A percentile compares a stretch with the other conserved stretches of the same genome.
These are phyloP conservation scores for Apiospora phragmitis DNA, from an alignment of 2,329 filamentous ascomycete genomes.

Conservation along the genomic window DNA sequence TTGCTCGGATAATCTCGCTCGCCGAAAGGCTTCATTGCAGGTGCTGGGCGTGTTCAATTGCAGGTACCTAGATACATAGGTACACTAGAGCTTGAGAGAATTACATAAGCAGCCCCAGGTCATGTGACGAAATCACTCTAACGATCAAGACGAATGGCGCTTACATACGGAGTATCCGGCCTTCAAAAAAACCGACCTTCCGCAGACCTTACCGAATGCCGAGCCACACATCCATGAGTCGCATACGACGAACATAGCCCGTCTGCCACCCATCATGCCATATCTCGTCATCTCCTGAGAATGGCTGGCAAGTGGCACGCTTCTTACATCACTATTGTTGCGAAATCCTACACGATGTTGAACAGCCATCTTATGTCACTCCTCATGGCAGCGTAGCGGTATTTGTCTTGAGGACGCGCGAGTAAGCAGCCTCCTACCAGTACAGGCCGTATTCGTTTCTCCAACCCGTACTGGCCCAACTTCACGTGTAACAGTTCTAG, in stretches of 20 bases:
- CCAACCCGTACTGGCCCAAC: background rate
- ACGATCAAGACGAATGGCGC: too few species aligned
- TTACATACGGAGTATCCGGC: background rate
- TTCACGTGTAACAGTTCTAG: background rate
- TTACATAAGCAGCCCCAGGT: background rate
- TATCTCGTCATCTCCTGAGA: background rate
- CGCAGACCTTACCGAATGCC: background rate
- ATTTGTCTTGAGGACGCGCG: background rate
- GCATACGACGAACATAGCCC: background rate
- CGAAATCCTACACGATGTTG: background rate
- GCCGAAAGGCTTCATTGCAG: background rate
- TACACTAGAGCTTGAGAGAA: background rate
- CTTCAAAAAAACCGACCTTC: background rate
- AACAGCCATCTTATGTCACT: background rate
- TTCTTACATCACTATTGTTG: background rate
- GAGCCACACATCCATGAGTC: background rate
- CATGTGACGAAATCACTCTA: background rate
- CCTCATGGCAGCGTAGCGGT: background rate
- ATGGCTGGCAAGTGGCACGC: background rate
- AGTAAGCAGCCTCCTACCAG: conserved; percentile 2
- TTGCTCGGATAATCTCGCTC: background rate
- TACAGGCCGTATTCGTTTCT: background rate
- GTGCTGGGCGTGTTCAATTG: too few species aligned
- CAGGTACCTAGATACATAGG: background rate
- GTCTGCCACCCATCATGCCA: background rate